Evolutionary conservation across 768 basidiomycete genomes (phyloP).

Genomic region (Myochromella boudieri): DNA sequence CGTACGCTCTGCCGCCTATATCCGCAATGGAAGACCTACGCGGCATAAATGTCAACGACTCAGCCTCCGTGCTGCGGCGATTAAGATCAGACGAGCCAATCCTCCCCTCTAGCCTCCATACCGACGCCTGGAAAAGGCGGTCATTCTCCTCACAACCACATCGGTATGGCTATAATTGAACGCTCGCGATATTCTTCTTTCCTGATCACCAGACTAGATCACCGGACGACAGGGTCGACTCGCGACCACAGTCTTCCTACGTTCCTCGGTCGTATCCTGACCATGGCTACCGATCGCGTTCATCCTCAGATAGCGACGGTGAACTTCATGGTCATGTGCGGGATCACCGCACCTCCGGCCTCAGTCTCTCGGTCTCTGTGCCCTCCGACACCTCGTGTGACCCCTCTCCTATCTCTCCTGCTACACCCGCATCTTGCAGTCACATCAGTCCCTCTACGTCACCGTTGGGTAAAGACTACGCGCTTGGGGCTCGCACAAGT

Average conservation of each 20-base stretch:
- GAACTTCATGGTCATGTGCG: slow-evolving; percentile 1
- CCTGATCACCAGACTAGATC: slow-evolving; percentile 2
- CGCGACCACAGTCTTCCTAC: slow-evolving; percentile 4
- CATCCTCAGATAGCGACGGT: slow-evolving; percentile 17
- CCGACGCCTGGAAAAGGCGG: slow-evolving; percentile 37
- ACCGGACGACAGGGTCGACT: slow-evolving; percentile 1
- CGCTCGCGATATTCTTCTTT: neutral
- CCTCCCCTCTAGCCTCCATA: slow-evolving; percentile 23
- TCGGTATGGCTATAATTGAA: slow-evolving; percentile 13
- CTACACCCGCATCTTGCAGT: slow-evolving; percentile 38
- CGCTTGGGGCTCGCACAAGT: neutral
- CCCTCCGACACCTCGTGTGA: slow-evolving; percentile 47
- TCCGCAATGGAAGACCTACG: slow-evolving; percentile 66
- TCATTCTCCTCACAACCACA: slow-evolving; percentile 40
- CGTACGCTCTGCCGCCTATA: slow-evolving; percentile 66
- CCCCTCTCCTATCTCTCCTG: slow-evolving; percentile 54
- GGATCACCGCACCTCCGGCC: slow-evolving; percentile 7
- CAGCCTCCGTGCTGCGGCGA: slow-evolving; percentile 65
- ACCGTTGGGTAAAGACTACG: slow-evolving; percentile 5
- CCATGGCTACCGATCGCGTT: slow-evolving; percentile 13
- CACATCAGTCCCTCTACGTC: slow-evolving; percentile 4
- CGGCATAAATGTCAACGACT: slow-evolving; percentile 51
- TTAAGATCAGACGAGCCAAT: slow-evolving; percentile 55
- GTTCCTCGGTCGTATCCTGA: slow-evolving; percentile 15
- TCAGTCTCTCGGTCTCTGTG: slow-evolving; percentile 28